A percentile compares a stretch with the other conserved stretches of the same genome.
phyloP scores from a whole-genome alignment of 2,329 filamentous ascomycete genomes.

The Colletotrichum aenigma region DNA sequence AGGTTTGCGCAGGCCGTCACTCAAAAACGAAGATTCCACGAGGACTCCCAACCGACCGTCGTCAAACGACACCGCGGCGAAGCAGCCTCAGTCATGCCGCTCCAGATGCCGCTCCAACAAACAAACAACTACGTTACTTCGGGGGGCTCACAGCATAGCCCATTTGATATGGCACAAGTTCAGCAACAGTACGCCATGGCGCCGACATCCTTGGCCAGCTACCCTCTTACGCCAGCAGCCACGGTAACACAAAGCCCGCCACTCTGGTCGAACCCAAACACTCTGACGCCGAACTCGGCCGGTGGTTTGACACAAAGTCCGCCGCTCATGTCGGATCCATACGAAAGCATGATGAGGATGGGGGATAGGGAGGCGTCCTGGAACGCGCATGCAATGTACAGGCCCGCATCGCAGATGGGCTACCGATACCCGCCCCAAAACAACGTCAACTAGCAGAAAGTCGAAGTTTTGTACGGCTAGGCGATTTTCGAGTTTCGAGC shows the following conservation, averaged over 20 bases:
- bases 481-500: background rate
- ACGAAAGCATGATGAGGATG: background rate
- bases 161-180: background rate
- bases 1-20: background rate
- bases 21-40: background rate
- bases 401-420: background rate
- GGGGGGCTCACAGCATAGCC: background rate
- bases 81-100: background rate
- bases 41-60: background rate
- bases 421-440: background rate
- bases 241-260: background rate
- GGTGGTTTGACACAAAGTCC: background rate
- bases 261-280: background rate
- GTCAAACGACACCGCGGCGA: background rate
- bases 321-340: background rate
- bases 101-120: background rate
- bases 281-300: background rate
- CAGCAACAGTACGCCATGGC: background rate
- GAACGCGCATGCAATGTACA: background rate
- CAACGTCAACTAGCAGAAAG: background rate
- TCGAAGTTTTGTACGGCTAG: background rate
- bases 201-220: background rate
- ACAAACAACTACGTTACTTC: background rate
- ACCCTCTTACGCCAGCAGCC: background rate
- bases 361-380: background rate